Evolutionary conservation across 208 protist species (phyloP), one percentile per base, ranked within the genome.

Genomic region (Trypanosomatidae sp.): DNA sequence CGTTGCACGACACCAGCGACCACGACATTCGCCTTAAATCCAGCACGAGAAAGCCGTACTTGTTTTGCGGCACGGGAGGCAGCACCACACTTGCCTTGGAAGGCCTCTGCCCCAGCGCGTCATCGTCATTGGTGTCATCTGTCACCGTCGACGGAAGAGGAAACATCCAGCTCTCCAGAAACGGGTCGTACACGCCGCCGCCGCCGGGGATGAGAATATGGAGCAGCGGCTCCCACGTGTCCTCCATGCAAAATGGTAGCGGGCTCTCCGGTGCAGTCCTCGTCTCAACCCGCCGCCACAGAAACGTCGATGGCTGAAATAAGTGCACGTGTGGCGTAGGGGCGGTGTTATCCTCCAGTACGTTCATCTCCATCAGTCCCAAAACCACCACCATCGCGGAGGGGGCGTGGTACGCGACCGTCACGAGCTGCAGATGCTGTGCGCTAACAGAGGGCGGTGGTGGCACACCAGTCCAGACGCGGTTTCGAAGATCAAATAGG

Each of bases 401-500:
- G 19, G 80, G 52, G 39, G 58, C 76, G 53, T 89, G 41, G 69
- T 87, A 95, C 19, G 77, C 74, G 2, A 84, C 89, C 25, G 73
- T 71, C 64, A 91, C 87, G 28, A 93, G 74, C 71, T 95, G 92
- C 30, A 97, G 33, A 66, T 97, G 89, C 73, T 90, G 84, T 28
- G 89, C 82, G 76, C 93, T 82, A 17, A 94, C 78, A 0, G 76
- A 69, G 28, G 64, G 46, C 30, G 92, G 92, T n/a, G 84, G 87
- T 59, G 83, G 83, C 65, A 97, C 83, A 30, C 89, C 89, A 55
- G 72, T 93, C 92, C 92, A 97, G 30, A 91, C 73, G 25, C 83
- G 83, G 66, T 93, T 89, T 13, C 88, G 84, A 52, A 95, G 81
- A 76, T 97, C 92, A 69, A 93, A 95, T 7, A 86, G 60, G 80